phyloP scores from a whole-genome alignment of 331 rosid genomes.

The Dryas integrifolia region DNA sequence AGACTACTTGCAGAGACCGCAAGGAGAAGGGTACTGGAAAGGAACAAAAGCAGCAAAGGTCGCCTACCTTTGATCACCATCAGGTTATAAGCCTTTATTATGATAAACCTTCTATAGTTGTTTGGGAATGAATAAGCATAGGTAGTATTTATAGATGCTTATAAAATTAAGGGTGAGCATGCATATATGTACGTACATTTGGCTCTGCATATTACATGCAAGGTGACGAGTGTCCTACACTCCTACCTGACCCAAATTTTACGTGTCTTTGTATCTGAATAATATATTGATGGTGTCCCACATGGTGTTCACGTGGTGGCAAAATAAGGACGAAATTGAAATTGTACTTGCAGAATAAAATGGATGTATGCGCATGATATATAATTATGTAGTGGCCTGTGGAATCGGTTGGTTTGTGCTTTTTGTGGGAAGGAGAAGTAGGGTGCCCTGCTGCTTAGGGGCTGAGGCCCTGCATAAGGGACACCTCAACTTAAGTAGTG shows the following conservation, averaged over 20 bases:
- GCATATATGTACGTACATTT: conserved; percentile 15
- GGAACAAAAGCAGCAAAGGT: conserved; percentile 23
- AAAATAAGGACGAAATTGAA: background rate
- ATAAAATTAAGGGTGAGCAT: background rate
- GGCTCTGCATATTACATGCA: conserved; percentile 35
- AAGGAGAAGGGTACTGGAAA: conserved; percentile 33
- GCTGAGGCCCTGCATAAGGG: too few species aligned
- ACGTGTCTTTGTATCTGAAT: too few species aligned
- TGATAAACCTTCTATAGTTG: background rate
- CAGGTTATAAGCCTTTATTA: conserved; percentile 11
- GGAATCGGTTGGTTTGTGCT: too few species aligned
- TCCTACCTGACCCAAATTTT: background rate
- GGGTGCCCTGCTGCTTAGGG: too few species aligned
- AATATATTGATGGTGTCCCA: conserved; percentile 2
- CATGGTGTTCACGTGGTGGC: too few species aligned
- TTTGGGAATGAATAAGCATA: background rate
- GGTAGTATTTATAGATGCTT: conserved; percentile 27
- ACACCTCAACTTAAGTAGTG: too few species aligned
- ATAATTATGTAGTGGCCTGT: too few species aligned
- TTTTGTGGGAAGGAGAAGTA: too few species aligned
- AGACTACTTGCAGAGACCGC: conserved; percentile 23
- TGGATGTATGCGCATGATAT: too few species aligned
- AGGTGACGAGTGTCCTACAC: conserved; percentile 46
- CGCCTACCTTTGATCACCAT: conserved; percentile 19
- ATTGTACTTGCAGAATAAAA: too few species aligned